phyloP scores from a whole-genome alignment of 352 stramenopile species.

The Phytophthora syringae region DNA sequence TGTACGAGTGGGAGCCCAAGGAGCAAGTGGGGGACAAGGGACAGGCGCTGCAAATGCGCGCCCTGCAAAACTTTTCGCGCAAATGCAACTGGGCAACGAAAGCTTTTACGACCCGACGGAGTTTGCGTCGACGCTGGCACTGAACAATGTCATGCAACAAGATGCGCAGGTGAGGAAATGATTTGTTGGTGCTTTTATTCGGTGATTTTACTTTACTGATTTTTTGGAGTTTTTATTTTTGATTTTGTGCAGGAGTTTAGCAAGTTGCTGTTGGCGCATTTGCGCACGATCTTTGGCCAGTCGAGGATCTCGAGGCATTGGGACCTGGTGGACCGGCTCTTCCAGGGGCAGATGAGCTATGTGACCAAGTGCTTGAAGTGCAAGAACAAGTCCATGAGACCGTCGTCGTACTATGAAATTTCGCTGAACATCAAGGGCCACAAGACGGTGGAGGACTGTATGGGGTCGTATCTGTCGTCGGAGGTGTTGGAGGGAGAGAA shows the following conservation, averaged over 20 bases:
- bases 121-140: slow-evolving; percentile 76
- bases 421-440: slow-evolving; percentile 89
- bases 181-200: slow-evolving; percentile 5
- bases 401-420: slow-evolving; percentile 86
- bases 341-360: slow-evolving; percentile 86
- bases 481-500: slow-evolving; percentile 88
- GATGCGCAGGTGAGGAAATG: slow-evolving; percentile 73
- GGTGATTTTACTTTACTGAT: not conserved
- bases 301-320: slow-evolving; percentile 59
- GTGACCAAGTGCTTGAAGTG: slow-evolving; percentile 84
- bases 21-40: slow-evolving; percentile 46
- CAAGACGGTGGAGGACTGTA: slow-evolving; percentile 71
- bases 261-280: slow-evolving; percentile 82
- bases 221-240: too few species aligned
- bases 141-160: slow-evolving; percentile 88
- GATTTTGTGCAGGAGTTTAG: slow-evolving; percentile 76
- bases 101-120: slow-evolving; percentile 77
- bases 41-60: slow-evolving; percentile 76
- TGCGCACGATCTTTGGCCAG: slow-evolving; percentile 80
- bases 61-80: slow-evolving; percentile 85
- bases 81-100: slow-evolving; percentile 83
- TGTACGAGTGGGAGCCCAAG: slow-evolving; percentile 86
- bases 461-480: slow-evolving; percentile 70
- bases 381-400: slow-evolving; percentile 63
- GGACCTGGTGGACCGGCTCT: slow-evolving; percentile 78